A percentile compares a stretch with the other conserved stretches of the same genome.
Conservation (phyloP, 176 grass and related monocot genomes). For the Hyparrhenia diplandra region DNA sequence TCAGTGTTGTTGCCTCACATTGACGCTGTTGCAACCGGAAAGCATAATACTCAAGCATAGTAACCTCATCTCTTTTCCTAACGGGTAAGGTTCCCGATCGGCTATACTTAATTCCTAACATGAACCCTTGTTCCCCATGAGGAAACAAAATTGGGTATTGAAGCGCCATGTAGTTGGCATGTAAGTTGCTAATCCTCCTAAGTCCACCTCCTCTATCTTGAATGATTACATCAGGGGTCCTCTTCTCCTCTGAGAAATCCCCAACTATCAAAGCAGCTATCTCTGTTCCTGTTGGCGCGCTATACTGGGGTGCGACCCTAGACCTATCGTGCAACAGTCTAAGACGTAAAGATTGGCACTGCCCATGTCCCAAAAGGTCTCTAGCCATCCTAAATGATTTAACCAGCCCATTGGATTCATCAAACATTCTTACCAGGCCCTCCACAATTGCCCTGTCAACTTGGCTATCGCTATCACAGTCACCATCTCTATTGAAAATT, state of each 20-base stretch:
- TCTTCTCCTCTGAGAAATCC: neutral
- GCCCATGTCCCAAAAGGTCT: neutral
- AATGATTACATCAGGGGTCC: neutral
- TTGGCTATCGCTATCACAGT: too few species aligned
- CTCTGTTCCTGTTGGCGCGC: neutral
- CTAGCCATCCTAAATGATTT: neutral
- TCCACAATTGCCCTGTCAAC: too few species aligned
- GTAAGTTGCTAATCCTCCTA: neutral
- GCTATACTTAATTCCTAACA: neutral
- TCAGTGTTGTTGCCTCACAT: neutral
- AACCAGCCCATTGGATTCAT: neutral
- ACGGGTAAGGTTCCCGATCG: neutral
- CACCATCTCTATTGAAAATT: neutral
- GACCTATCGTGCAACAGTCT: neutral
- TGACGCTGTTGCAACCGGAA: neutral
- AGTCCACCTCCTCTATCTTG: neutral
- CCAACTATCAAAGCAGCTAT: slow-evolving; percentile 1
- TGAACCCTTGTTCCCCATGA: neutral
- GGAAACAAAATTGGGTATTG: neutral
- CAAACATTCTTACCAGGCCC: neutral
- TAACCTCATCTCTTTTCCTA: neutral
- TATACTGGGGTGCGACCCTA: neutral
- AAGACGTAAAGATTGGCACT: neutral
- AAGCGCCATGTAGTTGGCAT: neutral
- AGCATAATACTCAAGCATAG: neutral